Base-by-base conservation (phyloP, 2,329 filamentous ascomycete species). In the Colletotrichum sp. region DNA sequence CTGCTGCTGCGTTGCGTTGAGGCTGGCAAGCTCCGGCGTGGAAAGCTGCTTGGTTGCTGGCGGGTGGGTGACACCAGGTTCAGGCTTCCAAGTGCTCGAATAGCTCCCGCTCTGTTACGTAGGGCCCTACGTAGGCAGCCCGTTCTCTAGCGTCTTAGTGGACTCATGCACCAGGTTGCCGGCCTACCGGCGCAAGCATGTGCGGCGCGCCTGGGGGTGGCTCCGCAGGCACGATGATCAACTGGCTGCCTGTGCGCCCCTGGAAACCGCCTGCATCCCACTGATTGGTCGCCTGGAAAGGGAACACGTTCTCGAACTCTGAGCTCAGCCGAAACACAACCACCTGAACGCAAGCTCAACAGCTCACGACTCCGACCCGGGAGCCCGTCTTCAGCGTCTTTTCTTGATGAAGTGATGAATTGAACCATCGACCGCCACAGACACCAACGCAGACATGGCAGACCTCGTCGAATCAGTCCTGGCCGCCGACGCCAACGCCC, bases 401-500 rank as follows among this genome's bases (percentile, higher is more conserved):
- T 30, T 34, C 26, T 30, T 63, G 21, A 63, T 36, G 59, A 63
- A 39, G 76, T 70, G 34, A 77, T 77, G 76, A 72, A 63, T 34
- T 76, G 63, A 77, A 36, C 32, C 55, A 55, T 18, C 16, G 8
- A 68, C 21, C 62, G 52, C 32, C 49, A 52, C 34, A 59, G 59
- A 73, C 30, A 59, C 59, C 52, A 59, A 32, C 28, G 16, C 39
- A 52, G 77, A 49, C 24, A 81, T 81, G 80, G 78, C 80, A 67
- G 76, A 79, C 49, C 82, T 81, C 59, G 66, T 75, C 34, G 77
- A 77, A 65, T 71, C 77, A 39, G 63, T 77, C 60, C 67, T 73
- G 39, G 76, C 77, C 26, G 77, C 77, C 39, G 72, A 76, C 21
- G 70, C 70, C 70, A 74, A 49, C 59, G 64, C 59, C 18, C 74